Evolutionary conservation across 1,139 yeast species (phyloP).

Genomic region (Scheffersomyces parashehatae): DNA sequence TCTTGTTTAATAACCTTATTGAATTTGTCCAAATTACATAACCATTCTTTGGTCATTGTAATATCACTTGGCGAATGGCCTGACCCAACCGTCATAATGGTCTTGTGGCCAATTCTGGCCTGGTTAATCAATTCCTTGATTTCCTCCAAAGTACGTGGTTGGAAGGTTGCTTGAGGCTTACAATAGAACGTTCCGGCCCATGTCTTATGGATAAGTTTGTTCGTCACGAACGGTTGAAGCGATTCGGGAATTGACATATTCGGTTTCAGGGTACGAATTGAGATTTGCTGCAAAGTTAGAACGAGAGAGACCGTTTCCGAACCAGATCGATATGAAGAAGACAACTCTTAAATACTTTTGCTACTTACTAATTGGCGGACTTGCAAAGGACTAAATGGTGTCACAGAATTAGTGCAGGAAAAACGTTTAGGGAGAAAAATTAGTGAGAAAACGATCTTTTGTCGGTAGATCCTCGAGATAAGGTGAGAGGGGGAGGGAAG

Average conservation of each 20-base stretch:
- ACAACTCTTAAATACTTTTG: too few relatives aligned
- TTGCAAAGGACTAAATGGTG: too few relatives aligned
- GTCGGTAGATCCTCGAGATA: too few relatives aligned
- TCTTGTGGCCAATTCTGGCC: conserved; percentile 61
- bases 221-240: conserved; percentile 34
- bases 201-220: conserved; percentile 56
- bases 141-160: conserved; percentile 68
- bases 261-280: too few relatives aligned
- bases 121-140: conserved; percentile 61
- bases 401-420: too few relatives aligned
- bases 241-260: conserved; percentile 29
- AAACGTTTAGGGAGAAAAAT: too few relatives aligned
- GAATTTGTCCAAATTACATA: conserved; percentile 80
- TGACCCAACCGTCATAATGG: conserved; percentile 85
- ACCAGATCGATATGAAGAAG: too few relatives aligned
- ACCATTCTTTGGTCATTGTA: conserved; percentile 88
- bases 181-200: conserved; percentile 93
- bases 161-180: conserved; percentile 73
- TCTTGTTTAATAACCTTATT: conserved; percentile 51
- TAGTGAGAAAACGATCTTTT: too few relatives aligned
- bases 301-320: too few relatives aligned
- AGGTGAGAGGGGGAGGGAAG: too few relatives aligned
- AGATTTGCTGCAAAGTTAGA: too few relatives aligned
- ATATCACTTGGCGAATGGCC: conserved; percentile 95
- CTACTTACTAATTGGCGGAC: too few relatives aligned